These are phyloP conservation scores for Pseudonitzschia multiseries DNA, from an alignment of 108 stramenopile species.

Conservation along the genomic window DNA sequence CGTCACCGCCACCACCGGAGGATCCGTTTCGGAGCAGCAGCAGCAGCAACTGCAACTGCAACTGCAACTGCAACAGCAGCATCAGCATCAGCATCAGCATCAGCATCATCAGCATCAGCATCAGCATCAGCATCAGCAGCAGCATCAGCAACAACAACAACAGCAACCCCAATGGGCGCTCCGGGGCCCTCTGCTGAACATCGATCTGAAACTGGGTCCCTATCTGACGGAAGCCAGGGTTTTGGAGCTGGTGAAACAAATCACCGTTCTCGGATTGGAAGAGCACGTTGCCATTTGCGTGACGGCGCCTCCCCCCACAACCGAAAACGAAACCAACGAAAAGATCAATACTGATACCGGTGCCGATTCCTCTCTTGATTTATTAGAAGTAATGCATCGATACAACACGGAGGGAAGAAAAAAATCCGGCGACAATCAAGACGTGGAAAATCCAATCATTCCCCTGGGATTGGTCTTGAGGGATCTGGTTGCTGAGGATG, in stretches of 20 bases:
- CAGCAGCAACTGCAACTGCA: too few species aligned
- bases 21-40: too few species aligned
- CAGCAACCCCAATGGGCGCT: neutral
- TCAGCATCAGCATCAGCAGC: too few species aligned
- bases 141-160: too few species aligned
- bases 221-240: slow-evolving; percentile 9
- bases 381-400: slow-evolving; percentile 1
- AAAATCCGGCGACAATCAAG: neutral
- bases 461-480: neutral
- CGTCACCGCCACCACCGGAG: too few species aligned
- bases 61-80: too few species aligned
- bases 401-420: neutral
- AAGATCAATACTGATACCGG: too few species aligned
- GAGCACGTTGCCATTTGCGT: slow-evolving; percentile 14
- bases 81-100: too few species aligned
- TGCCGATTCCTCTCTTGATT: neutral
- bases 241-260: neutral
- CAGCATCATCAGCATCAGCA: too few species aligned
- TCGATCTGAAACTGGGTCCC: slow-evolving; percentile 12
- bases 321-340: neutral
- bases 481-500: slow-evolving; percentile 13
- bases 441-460: neutral
- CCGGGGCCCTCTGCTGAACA: neutral
- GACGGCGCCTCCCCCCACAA: neutral
- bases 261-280: neutral